A percentile compares a stretch with the other conserved stretches of the same genome.
Conservation (phyloP, 2,329 filamentous ascomycete genomes). For the Paecilomyces fulvus region DNA sequence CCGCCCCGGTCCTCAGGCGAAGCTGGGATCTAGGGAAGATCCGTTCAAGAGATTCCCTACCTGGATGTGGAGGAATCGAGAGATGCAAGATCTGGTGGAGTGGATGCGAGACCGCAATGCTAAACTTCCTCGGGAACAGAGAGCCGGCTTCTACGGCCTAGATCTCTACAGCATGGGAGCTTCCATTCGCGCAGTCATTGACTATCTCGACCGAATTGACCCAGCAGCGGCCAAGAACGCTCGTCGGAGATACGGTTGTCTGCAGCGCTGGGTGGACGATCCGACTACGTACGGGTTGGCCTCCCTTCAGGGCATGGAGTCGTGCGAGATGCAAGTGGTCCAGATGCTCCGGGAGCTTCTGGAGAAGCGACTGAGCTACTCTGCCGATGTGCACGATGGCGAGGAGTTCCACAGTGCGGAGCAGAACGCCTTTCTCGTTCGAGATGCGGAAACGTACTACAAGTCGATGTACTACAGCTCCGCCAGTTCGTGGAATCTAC, state of each 20-base stretch:
- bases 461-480: slow-evolving; percentile 45
- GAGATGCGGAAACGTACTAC: slow-evolving; percentile 45
- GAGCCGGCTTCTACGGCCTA: slow-evolving; percentile 42
- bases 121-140: slow-evolving; percentile 17
- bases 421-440: slow-evolving; percentile 44
- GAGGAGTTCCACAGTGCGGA: slow-evolving; percentile 43
- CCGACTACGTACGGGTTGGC: slow-evolving; percentile 43
- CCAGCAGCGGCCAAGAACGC: slow-evolving; percentile 37
- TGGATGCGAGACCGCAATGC: slow-evolving; percentile 43
- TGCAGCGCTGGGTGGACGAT: slow-evolving; percentile 43
- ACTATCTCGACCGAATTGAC: slow-evolving; percentile 42
- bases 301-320: slow-evolving; percentile 30
- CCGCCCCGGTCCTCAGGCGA: slow-evolving; percentile 29
- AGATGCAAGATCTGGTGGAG: slow-evolving; percentile 44
- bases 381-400: slow-evolving; percentile 25
- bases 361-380: slow-evolving; percentile 34
- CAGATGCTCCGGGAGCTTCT: slow-evolving; percentile 40
- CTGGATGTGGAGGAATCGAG: slow-evolving; percentile 50
- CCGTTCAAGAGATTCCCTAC: slow-evolving; percentile 45
- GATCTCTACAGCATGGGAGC: slow-evolving; percentile 44
- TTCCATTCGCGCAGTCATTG: slow-evolving; percentile 39
- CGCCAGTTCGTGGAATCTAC: slow-evolving; percentile 43
- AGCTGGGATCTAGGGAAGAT: slow-evolving; percentile 23
- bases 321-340: slow-evolving; percentile 41
- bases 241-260: slow-evolving; percentile 37